Evolutionary conservation across 495 filamentous ascomycete genomes (phyloP).

Genomic region (Hyphodiscus hymeniophilus): DNA sequence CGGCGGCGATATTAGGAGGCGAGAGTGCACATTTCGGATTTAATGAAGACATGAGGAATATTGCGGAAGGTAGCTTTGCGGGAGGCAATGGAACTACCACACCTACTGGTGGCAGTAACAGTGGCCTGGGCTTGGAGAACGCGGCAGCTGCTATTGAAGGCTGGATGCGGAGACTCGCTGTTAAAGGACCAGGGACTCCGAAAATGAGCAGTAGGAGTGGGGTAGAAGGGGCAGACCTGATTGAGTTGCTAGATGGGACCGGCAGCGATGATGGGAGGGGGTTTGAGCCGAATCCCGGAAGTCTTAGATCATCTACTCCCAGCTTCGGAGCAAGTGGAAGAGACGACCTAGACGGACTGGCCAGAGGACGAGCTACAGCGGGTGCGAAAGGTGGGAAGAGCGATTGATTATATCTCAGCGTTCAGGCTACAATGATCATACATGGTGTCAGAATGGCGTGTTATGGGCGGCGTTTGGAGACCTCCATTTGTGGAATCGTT

Average conservation of each 20-base stretch:
- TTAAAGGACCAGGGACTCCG: constrained; percentile 44
- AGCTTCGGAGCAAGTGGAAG: constrained; percentile 10
- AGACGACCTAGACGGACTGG: constrained; percentile 14
- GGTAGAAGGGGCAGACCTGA: constrained; percentile 57
- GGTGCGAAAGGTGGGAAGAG: constrained; percentile 18
- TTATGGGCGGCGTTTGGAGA: no score
- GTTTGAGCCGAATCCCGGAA: constrained; percentile 15
- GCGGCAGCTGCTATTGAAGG: constrained; percentile 79
- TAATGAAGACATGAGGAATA: constrained; percentile 25
- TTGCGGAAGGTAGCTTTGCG: constrained; percentile 42
- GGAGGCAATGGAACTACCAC: constrained; percentile 20
- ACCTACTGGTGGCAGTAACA: constrained; percentile 8
- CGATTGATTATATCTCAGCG: constrained; percentile 13
- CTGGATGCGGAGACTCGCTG: constrained; percentile 77
- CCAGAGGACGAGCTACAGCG: constrained; percentile 5
- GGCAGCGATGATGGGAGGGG: constrained; percentile 41
- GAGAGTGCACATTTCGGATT: constrained; percentile 43
- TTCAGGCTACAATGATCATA: no score
- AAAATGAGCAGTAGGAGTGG: constrained; percentile 29
- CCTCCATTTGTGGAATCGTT: no score
- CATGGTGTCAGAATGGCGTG: no score
- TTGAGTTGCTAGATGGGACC: constrained; percentile 67
- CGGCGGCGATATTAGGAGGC: constrained; percentile 42
- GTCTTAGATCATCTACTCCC: constrained; percentile 3
- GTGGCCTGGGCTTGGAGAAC: constrained; percentile 52